phyloP scores from a whole-genome alignment of 2,329 filamentous ascomycete genomes.

The Sporothrix brunneoviolacea region DNA sequence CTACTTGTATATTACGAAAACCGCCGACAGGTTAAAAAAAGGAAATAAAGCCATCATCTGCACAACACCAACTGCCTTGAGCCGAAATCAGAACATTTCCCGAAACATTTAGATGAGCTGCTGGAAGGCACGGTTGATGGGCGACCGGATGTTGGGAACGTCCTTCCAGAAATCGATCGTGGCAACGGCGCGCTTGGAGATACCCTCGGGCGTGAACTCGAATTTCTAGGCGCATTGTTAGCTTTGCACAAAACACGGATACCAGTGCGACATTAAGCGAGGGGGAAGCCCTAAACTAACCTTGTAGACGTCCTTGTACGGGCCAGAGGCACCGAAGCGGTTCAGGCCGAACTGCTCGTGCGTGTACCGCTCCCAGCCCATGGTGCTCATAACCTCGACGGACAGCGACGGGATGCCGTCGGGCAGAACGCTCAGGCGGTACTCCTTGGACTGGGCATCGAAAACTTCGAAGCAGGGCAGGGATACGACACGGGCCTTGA shows the following conservation, averaged over 20 bases:
- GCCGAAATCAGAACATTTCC: neutral
- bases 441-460: constrained; percentile 87
- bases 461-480: constrained; percentile 97
- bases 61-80: constrained; percentile 8
- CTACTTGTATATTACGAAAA: constrained; percentile 9
- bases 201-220: constrained; percentile 96
- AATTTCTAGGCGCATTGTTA: constrained; percentile 67
- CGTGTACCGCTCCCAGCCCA: constrained; percentile 98
- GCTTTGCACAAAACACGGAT: constrained; percentile 27
- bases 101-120: constrained; percentile 70
- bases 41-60: no score
- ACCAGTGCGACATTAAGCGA: no score
- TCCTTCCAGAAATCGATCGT: constrained; percentile 98
- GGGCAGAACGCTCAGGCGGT: constrained; percentile 85
- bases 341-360: constrained; percentile 99
- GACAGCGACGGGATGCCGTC: constrained; percentile 90
- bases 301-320: constrained; percentile 97
- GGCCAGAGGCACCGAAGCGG: constrained; percentile 94
- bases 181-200: constrained; percentile 86
- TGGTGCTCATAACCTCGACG: constrained; percentile 93
- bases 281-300: constrained; percentile 51
- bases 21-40: neutral
- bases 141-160: constrained; percentile 80
- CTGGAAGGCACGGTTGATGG: constrained; percentile 95
- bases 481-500: constrained; percentile 88